A percentile compares a stretch with the other conserved stretches of the same genome.
Conservation (phyloP, 2,329 filamentous ascomycete genomes). For the Cercospora sojina region DNA sequence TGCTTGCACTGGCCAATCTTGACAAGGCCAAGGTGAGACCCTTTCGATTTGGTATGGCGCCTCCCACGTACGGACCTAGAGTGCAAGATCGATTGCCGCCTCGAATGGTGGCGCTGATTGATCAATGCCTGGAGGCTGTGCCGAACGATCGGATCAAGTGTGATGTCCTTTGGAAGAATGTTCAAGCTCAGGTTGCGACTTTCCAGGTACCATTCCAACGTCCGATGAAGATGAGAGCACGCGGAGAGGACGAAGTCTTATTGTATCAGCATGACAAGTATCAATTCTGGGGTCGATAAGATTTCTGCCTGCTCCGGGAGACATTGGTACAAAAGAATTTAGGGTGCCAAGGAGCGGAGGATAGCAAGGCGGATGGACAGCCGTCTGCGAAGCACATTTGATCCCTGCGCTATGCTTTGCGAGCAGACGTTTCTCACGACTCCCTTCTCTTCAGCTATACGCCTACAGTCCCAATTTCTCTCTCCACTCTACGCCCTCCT, state of each 20-base stretch:
- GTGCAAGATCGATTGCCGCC: background rate
- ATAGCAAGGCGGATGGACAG: too few species aligned
- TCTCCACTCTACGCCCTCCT: background rate
- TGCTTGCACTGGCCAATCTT: constrained; percentile 8
- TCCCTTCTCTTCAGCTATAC: background rate
- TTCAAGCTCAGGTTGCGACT: background rate
- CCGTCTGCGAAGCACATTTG: too few species aligned
- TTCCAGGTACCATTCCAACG: background rate
- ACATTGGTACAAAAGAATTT: background rate
- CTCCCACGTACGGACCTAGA: background rate
- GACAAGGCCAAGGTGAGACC: background rate
- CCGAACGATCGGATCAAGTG: background rate
- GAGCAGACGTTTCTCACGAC: too few species aligned
- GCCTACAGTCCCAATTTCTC: background rate
- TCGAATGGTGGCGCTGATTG: background rate
- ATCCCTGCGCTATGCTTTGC: too few species aligned
- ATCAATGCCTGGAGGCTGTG: background rate
- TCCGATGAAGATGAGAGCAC: background rate
- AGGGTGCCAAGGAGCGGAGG: too few species aligned
- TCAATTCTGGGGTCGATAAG: background rate
- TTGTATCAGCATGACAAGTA: constrained; percentile 9
- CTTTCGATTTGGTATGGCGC: background rate
- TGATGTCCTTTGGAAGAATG: background rate
- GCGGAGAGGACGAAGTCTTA: background rate
- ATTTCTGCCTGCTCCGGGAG: background rate